These are phyloP conservation scores for Monosporascus sp. DNA, from an alignment of 2,329 filamentous ascomycete genomes.

Conservation along the genomic window DNA sequence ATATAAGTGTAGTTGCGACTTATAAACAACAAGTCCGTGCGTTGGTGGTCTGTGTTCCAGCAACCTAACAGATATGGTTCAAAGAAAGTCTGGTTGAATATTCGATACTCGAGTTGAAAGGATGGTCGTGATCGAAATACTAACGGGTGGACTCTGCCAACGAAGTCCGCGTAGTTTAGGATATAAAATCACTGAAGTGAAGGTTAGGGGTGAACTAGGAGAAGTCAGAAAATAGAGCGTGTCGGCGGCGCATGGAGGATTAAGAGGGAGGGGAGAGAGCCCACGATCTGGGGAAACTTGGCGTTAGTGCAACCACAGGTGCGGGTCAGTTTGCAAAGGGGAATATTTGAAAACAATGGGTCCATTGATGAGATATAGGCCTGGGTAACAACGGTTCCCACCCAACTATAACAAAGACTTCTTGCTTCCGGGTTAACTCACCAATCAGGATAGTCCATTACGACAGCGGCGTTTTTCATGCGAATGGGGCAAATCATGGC, in stretches of 20 bases:
- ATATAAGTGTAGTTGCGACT: slow-evolving; percentile 5
- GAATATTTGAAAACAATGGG: background rate
- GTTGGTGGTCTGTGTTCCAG: slow-evolving; percentile 1
- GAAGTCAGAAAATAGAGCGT: background rate
- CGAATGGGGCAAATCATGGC: background rate
- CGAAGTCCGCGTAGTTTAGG: slow-evolving; percentile 23
- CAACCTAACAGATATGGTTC: slow-evolving; percentile 3
- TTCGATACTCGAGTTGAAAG: slow-evolving; percentile 20
- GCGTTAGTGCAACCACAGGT: background rate
- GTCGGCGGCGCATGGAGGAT: background rate
- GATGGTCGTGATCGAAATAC: slow-evolving; percentile 9
- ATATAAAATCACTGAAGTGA: slow-evolving; percentile 8
- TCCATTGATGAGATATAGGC: background rate
- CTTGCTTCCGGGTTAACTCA: background rate
- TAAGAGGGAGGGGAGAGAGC: background rate
- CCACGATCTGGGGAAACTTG: background rate
- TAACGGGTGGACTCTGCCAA: slow-evolving; percentile 27
- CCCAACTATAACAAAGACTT: background rate
- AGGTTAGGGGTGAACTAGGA: background rate
- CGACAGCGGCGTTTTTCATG: background rate
- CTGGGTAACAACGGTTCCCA: background rate
- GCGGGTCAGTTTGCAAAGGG: background rate
- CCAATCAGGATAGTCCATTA: background rate
- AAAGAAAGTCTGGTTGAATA: slow-evolving; percentile 23
- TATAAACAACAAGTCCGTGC: slow-evolving; percentile 10